Evolutionary conservation across 495 filamentous ascomycete genomes (phyloP), one percentile per base, ranked within the genome.

Genomic region (Penicillium maclennaniae): DNA sequence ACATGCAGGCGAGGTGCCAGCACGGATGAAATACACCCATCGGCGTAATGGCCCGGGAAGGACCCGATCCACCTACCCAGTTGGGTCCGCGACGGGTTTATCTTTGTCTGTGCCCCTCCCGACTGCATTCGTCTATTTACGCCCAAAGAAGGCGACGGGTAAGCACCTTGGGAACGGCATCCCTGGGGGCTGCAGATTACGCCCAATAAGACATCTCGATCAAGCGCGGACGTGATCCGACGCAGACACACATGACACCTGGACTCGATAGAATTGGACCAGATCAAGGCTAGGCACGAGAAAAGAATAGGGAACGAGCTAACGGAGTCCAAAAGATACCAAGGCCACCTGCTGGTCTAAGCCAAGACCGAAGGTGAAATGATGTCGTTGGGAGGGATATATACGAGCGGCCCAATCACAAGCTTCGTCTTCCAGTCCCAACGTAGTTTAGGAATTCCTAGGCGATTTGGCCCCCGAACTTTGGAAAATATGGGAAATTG

Each of bases 161-260:
- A 50, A 59, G 56, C 56, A 59, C 56, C 38, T 55, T 59, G 56
- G 42, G 38, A 51, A 36, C 56, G 51, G 51, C 43, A 51, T 44
- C 38, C 47, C 38, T 51, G 47, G 19, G 20, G 21, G 16, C 50
- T 56, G 59, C 53, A 57, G 47, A 54, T 58, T 49, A 58, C 47
- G 26, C 51, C 51, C 59, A 62, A 59, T 62, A 45, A 55, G 43
- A 15, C 49, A 39, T 40, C 48, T 19, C 26, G 41, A 36, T 27
- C 27, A 55, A 49, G 43, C 46, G 43, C 51, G 46, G 40, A 16
- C 44, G 43, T 43, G 37, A 37, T 7, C 34, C 34, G 31, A 40
- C 4, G 17, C 19, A 9, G 44, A 12, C 2, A 23, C 23, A 23
- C 5, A 23, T 23, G 23, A 23, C 5, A 23, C 23, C 23, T 25